Base-by-base conservation (phyloP, 805 yeast species). In the Scheffersomyces ergatensis region DNA sequence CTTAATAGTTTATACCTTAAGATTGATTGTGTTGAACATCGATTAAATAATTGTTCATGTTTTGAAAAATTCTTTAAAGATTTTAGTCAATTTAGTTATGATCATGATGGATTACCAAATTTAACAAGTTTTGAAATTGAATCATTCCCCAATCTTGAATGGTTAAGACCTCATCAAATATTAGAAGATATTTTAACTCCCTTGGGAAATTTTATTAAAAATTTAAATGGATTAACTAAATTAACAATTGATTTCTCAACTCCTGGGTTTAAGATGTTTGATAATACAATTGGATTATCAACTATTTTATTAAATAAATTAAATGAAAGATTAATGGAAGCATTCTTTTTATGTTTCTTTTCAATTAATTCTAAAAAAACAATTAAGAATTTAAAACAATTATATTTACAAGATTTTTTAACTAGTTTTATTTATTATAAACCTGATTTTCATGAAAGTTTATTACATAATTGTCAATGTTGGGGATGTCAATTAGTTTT, bases 251-350 rank as follows among this genome's bases (percentile, higher is more conserved):
- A 63, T 43, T 59, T 63, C 40, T 55, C 65, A 4, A 62, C 69
- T 0, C 65, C 64, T 1, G 63, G 65, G 3, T 63, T 61, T 46
- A 65, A 65, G 43, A 65, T 63, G 67, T 63, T 62, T 50, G 67
- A 55, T 36, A 52, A 48, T 37, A 53, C 50, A n/a, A 49, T 56
- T 46, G 60, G 58, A 9, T 53, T 63, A 59, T 50, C 67, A 14
- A 57, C 61, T 26, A 16, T 27, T 16, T 44, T 57, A n/a, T 50
- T 65, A 38, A 63, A 64, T 44, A 51, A 61, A 42, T 43, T 63
- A 35, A 63, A 63, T 46, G 63, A 62, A 39, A 46, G 62, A 33
- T 46, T 64, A 11, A 62, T 65, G 56, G 67, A 63, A 39, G 62
- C 67, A n/a, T 64, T 65, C 30, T 62, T 65, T 39, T 43, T 60